A percentile compares a stretch with the other conserved stretches of the same genome.
Evolutionary conservation across 2,329 filamentous ascomycete species (phyloP).

Genomic region (Pestalotiopsis sp.): DNA sequence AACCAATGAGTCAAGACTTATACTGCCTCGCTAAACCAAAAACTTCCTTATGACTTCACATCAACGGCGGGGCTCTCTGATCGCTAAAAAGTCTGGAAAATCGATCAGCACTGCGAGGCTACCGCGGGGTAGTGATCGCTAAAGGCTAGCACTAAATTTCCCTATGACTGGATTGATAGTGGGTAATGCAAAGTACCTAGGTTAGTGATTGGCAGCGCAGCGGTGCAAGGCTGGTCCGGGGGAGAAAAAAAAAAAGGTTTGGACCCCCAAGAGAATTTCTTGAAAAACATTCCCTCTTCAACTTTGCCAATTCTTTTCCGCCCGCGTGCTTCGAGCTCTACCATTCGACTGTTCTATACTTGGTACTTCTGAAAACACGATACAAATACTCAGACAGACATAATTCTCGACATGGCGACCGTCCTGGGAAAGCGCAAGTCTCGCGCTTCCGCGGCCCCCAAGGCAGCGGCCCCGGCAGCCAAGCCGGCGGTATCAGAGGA

Average conservation of each 20-base stretch:
- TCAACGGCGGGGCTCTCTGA: conserved; percentile 14
- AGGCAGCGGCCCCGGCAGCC: conserved; percentile 7
- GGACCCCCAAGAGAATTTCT: not conserved
- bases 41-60: conserved; percentile 13
- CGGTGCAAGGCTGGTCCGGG: not conserved
- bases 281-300: not conserved
- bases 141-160: not conserved
- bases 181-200: not conserved
- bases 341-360: not conserved
- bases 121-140: not conserved
- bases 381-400: not conserved
- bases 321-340: no score
- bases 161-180: not conserved
- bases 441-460: conserved; percentile 16
- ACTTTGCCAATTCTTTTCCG: no score
- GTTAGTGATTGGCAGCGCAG: not conserved
- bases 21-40: conserved; percentile 13
- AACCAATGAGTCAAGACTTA: not conserved
- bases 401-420: conserved; percentile 37
- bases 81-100: not conserved
- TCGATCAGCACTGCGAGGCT: conserved; percentile 1
- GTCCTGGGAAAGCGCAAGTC: conserved; percentile 54
- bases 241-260: not conserved
- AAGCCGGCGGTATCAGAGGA: conserved; percentile 38
- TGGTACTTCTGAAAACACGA: not conserved